Percentiles rank a stretch among this genome's conserved stretches.
These are phyloP conservation scores for Radiomyces spectabilis DNA, from an alignment of 192 early-diverging fungal species.

Conservation along the genomic window DNA sequence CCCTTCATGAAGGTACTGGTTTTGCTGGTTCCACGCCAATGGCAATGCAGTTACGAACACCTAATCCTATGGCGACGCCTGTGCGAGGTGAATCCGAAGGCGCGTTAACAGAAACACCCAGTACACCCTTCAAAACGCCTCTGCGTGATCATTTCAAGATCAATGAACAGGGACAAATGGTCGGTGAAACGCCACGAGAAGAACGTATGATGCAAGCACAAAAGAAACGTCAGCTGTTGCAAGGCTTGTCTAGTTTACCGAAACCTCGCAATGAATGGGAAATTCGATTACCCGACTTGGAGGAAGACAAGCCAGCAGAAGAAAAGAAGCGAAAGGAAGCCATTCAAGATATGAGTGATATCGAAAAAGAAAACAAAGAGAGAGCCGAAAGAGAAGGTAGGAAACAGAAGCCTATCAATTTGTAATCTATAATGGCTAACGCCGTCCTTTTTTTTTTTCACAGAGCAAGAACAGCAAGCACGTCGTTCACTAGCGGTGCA, in stretches of 20 bases:
- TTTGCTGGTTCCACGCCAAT: constrained; percentile 59
- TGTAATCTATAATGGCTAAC: too few relatives aligned
- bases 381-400: constrained; percentile 40
- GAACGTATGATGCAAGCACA: constrained; percentile 46
- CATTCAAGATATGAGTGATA: constrained; percentile 73
- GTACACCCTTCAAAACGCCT: constrained; percentile 50
- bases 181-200: constrained; percentile 64
- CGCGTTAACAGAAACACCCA: constrained; percentile 35
- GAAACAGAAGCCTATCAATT: constrained; percentile 19
- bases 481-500: constrained; percentile 74
- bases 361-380: constrained; percentile 44
- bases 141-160: constrained; percentile 60
- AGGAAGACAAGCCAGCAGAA: constrained; percentile 33
- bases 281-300: constrained; percentile 72
- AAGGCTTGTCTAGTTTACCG: constrained; percentile 66
- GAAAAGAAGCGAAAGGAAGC: constrained; percentile 15
- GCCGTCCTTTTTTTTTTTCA: too few relatives aligned
- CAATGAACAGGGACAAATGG: constrained; percentile 31
- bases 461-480: constrained; percentile 39
- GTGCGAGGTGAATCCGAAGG: constrained; percentile 10
- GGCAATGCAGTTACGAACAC: constrained; percentile 52
- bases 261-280: constrained; percentile 91
- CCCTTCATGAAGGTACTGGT: constrained; percentile 41
- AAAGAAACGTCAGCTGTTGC: constrained; percentile 63
- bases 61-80: constrained; percentile 67